Evolutionary conservation across 352 stramenopile species (phyloP).

Genomic region (Elongisporangium undulatum): DNA sequence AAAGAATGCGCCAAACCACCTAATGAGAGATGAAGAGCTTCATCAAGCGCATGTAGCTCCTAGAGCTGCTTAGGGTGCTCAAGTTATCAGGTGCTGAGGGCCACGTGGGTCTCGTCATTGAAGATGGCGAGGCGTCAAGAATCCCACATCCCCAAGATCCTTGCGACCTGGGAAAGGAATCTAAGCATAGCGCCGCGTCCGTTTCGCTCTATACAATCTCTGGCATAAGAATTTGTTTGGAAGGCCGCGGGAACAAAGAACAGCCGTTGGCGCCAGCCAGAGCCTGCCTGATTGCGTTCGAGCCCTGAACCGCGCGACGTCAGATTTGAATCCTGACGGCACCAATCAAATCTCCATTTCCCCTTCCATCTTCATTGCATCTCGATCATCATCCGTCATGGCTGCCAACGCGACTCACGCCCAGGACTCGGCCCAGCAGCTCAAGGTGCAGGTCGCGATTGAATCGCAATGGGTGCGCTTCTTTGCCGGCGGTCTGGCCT

Average conservation of each 20-base stretch:
- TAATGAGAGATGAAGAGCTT: not conserved
- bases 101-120: not conserved
- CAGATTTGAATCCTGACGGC: not conserved
- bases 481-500: constrained; percentile 57
- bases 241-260: not conserved
- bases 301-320: not conserved
- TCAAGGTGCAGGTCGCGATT: constrained; percentile 30
- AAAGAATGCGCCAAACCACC: not conserved
- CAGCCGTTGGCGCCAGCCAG: not conserved
- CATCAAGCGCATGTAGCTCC: not conserved
- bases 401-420: not conserved
- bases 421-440: not conserved
- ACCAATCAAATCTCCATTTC: not conserved
- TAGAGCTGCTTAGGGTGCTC: not conserved
- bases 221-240: not conserved
- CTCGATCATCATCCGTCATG: not conserved
- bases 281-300: not conserved
- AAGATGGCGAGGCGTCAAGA: not conserved
- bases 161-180: not conserved
- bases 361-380: not conserved
- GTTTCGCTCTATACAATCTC: not conserved
- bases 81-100: not conserved
- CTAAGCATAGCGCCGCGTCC: not conserved
- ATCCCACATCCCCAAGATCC: not conserved
- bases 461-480: constrained; percentile 71